These are phyloP conservation scores for Sanguinoderma infundibulare DNA, from an alignment of 1,284 basidiomycete genomes.

Conservation along the genomic window DNA sequence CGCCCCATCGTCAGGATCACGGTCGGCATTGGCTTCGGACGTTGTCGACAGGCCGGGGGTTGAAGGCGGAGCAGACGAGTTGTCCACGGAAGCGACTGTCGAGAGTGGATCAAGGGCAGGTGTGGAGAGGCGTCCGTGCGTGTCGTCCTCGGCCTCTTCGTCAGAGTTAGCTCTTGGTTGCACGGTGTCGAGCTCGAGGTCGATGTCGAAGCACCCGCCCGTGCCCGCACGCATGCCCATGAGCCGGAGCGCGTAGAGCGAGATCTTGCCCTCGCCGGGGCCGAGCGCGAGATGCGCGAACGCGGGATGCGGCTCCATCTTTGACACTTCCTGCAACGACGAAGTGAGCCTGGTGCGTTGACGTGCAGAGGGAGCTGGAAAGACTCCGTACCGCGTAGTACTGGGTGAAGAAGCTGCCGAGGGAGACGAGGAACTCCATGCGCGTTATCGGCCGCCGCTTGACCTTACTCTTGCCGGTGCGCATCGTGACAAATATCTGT, in stretches of 20 bases:
- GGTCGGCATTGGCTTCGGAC: neutral
- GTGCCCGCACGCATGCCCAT: conserved; percentile 11
- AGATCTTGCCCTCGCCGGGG: conserved; percentile 10
- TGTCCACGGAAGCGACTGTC: neutral
- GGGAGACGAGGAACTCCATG: conserved; percentile 14
- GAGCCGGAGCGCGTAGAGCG: conserved; percentile 19
- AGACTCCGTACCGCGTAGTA: conserved; percentile 15
- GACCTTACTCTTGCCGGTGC: neutral
- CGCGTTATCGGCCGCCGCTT: conserved; percentile 10
- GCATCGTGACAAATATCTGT: conserved; percentile 10
- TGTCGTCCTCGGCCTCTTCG: neutral
- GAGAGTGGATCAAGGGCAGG: too few species aligned
- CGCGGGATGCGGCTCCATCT: conserved; percentile 14
- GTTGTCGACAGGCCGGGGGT: neutral
- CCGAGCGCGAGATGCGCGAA: conserved; percentile 21
- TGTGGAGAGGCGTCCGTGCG: neutral
- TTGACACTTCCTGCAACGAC: conserved; percentile 10
- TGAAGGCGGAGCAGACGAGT: neutral
- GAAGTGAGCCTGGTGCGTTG: neutral
- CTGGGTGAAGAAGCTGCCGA: conserved; percentile 14
- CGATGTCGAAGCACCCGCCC: conserved; percentile 16
- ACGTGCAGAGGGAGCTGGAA: too few species aligned
- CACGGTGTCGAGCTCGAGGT: conserved; percentile 15
- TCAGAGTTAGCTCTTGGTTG: neutral
- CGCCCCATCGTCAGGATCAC: neutral